phyloP scores from a whole-genome alignment of 495 filamentous ascomycete species.

The Neurospora intermedia region DNA sequence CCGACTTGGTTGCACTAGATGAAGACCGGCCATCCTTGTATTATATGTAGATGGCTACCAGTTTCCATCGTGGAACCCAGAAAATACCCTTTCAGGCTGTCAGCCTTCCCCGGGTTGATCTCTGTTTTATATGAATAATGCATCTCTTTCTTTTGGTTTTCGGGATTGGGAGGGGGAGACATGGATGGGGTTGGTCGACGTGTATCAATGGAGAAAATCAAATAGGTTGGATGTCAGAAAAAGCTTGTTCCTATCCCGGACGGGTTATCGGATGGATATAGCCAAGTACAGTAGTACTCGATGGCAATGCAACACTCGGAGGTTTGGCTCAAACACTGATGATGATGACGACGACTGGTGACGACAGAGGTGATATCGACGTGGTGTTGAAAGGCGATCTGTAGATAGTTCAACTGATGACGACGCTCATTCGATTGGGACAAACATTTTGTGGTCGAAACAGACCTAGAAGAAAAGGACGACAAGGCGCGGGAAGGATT shows the following conservation, averaged over 20 bases:
- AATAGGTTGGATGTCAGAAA: background rate
- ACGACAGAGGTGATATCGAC: background rate
- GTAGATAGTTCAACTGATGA: background rate
- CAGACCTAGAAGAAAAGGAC: background rate
- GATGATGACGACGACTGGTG: background rate
- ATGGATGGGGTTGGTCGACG: background rate
- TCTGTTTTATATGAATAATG: background rate
- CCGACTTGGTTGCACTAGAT: too few species aligned
- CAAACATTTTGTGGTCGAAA: background rate
- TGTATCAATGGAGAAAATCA: background rate
- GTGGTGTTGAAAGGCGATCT: background rate
- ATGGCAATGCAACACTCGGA: background rate
- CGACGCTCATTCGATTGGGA: background rate
- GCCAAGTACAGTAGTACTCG: background rate
- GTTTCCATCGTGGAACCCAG: too few species aligned
- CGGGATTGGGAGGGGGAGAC: background rate
- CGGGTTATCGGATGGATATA: background rate
- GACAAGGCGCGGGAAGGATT: too few species aligned
- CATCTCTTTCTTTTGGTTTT: background rate
- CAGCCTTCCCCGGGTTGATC: background rate
- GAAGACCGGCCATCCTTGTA: too few species aligned
- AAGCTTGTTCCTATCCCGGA: background rate
- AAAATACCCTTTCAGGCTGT: too few species aligned
- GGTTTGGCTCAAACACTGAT: background rate
- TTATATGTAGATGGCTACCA: too few species aligned